phyloP scores from a whole-genome alignment of 805 yeast genomes.

The Candida oleophila region DNA sequence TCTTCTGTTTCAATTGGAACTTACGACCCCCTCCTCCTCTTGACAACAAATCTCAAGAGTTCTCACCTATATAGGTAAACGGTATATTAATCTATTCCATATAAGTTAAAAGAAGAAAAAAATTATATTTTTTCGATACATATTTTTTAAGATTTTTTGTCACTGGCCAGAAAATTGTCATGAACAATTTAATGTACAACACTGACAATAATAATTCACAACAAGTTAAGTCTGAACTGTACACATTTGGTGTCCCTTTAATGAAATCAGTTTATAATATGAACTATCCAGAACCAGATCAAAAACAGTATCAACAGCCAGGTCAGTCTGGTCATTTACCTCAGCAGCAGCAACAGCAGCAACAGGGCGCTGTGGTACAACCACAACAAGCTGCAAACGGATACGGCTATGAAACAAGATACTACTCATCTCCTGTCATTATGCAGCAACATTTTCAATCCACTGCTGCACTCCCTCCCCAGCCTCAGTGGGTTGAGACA shows the following conservation, averaged over 20 bases:
- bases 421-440: constrained; percentile 21
- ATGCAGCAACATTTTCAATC: constrained; percentile 22
- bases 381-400: neutral
- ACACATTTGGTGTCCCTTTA: constrained; percentile 1
- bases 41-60: neutral
- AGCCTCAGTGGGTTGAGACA: constrained; percentile 5
- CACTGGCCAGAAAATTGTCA: neutral
- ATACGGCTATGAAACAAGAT: constrained; percentile 17
- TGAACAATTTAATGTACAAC: neutral
- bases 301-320: constrained; percentile 1
- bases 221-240: constrained; percentile 1
- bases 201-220: neutral
- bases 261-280: neutral
- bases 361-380: neutral
- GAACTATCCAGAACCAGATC: constrained; percentile 3
- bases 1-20: no score
- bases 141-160: neutral
- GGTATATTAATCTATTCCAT: neutral
- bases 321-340: neutral
- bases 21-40: no score
- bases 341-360: neutral
- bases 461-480: constrained; percentile 8
- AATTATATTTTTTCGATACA: neutral
- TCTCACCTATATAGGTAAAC: neutral
- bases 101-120: neutral